Evolutionary conservation across 768 basidiomycete species (phyloP), one percentile per base, ranked within the genome.

Genomic region (Lentinus tigrinus): DNA sequence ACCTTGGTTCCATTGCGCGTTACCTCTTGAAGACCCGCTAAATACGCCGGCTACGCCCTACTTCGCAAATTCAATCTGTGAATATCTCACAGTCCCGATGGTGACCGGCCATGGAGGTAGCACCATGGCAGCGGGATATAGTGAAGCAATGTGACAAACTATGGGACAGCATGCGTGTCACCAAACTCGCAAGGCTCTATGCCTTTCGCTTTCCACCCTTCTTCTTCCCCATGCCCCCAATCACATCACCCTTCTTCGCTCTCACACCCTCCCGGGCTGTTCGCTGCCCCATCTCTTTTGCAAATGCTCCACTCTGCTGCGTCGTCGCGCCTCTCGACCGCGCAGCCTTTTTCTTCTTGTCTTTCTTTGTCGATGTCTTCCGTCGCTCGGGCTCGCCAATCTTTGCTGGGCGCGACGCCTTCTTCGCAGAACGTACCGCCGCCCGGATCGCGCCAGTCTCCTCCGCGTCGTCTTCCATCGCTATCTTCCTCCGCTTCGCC

Each of bases 371-470:
- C 27, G 69, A 66, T 14, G 67, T 64, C 19, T 69, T 59, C 21
- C 69, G 66, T 58, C 64, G 62, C 65, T 79, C 74, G 31, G 80
- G 76, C 43, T 78, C 72, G 38, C 89, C 88, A 61, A 95, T 93
- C 78, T 92, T 97, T 10, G 74, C 73, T 1, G 89, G 89, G 63
- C 83, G 82, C 36, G 77, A 73, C 8, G 85, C 79, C 74, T 88
- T 95, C 75, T 98, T 98, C 10, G 91, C 94, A 13, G 84, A 83
- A 54, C 95, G 89, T 62, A 97, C 89, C 1, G 94, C 87, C 16
- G 90, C 88, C 39, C 81, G 78, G 44, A 89, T 73, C 9, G 80
- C 75, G 23, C 77, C 79, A 34, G 71, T 74, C 54, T 85, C 84
- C 4, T 75, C 55, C 54, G 86, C 82, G 62, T 95, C 93, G 61